Percentiles rank a stretch among this genome's conserved stretches.
Conservation (phyloP, 192 early-diverging fungal species). For the Coemansia sp. region DNA sequence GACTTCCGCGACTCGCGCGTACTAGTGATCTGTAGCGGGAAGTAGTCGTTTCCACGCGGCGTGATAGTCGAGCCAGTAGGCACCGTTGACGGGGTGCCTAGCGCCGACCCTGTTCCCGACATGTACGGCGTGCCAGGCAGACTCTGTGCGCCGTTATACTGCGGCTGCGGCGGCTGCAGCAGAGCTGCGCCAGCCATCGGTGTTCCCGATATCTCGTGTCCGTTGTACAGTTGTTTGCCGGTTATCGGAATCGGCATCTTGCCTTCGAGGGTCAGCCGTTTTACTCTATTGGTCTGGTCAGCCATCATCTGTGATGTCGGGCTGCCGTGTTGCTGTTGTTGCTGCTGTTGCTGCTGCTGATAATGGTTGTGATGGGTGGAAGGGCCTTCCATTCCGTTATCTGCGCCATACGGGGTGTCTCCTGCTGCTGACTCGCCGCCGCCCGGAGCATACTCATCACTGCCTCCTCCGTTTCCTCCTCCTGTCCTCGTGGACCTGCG, state of each 20-base stretch:
- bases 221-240: neutral
- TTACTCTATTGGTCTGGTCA: neutral
- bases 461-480: neutral
- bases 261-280: conserved; percentile 38
- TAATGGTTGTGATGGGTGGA: too few species aligned
- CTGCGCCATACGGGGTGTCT: neutral
- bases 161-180: neutral
- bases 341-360: conserved; percentile 15
- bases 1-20: conserved; percentile 54
- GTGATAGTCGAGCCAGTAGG: neutral
- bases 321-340: neutral
- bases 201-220: conserved; percentile 9
- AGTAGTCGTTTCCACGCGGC: conserved; percentile 32
- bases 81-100: conserved; percentile 4
- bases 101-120: conserved; percentile 23
- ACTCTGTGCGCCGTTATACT: conserved; percentile 7
- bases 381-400: too few species aligned
- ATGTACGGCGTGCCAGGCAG: conserved; percentile 39
- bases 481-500: conserved; percentile 21
- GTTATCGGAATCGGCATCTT: conserved; percentile 17
- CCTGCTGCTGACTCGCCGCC: neutral
- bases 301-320: neutral
- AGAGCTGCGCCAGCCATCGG: conserved; percentile 4
- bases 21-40: conserved; percentile 39
- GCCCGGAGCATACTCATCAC: neutral